phyloP scores from a whole-genome alignment of 163 green algal species.

The Volvox carteri region DNA sequence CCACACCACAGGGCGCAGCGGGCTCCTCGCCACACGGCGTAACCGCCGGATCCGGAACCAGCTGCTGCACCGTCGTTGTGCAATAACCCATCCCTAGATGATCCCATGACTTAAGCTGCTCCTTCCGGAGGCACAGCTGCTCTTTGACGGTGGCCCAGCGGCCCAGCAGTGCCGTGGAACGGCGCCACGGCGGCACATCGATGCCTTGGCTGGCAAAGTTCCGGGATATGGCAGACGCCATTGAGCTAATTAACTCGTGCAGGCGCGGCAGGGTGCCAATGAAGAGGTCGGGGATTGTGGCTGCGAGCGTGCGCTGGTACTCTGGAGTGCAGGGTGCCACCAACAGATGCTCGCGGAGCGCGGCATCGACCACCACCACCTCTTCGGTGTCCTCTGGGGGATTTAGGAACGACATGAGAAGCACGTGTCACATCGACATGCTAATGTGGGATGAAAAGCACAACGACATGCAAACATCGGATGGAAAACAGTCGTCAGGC shows the following conservation, averaged over 20 bases:
- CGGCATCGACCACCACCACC: constrained; percentile 35
- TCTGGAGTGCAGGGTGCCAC: constrained; percentile 35
- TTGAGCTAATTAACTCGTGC: constrained; percentile 11
- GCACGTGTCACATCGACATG: no score
- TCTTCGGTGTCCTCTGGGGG: background rate
- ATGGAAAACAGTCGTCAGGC: no score
- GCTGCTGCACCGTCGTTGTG: no score
- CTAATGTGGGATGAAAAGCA: no score
- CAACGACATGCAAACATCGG: no score
- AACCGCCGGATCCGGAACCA: no score
- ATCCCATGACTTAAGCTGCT: background rate
- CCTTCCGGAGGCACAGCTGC: background rate
- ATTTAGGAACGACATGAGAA: background rate
- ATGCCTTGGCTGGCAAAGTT: constrained; percentile 49
- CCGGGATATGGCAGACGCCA: constrained; percentile 18
- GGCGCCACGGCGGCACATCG: constrained; percentile 44
- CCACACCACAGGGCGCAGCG: no score
- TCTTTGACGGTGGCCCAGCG: constrained; percentile 22
- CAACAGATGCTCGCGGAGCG: constrained; percentile 34
- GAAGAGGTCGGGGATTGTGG: constrained; percentile 25
- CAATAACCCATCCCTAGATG: no score
- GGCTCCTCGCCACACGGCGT: no score
- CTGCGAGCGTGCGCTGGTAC: constrained; percentile 24
- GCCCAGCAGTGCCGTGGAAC: constrained; percentile 15
- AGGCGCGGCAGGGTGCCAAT: constrained; percentile 15